phyloP scores from a whole-genome alignment of 805 yeast genomes.

The Zygoascus biomembranicola region DNA sequence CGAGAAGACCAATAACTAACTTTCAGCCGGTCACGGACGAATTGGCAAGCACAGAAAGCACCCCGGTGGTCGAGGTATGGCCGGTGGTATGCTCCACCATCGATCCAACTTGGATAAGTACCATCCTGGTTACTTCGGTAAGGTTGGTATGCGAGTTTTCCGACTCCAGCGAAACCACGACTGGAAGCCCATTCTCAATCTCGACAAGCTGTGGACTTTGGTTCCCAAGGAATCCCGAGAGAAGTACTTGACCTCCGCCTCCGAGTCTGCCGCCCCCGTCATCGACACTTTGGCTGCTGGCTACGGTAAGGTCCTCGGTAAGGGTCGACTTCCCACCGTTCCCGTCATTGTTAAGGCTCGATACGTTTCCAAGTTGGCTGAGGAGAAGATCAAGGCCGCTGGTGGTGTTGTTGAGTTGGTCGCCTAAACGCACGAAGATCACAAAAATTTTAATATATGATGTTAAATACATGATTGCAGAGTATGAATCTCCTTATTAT shows the following conservation, averaged over 20 bases:
- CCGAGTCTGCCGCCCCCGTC: conserved; percentile 92
- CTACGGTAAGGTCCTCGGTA: conserved; percentile 99
- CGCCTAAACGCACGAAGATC: conserved; percentile 53
- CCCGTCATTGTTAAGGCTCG: conserved; percentile 99
- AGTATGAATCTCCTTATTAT: too few relatives aligned
- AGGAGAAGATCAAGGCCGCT: conserved; percentile 98
- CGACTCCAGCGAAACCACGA: conserved; percentile 88
- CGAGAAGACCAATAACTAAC: too few relatives aligned
- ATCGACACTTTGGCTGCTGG: conserved; percentile 99
- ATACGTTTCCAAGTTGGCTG: conserved; percentile 98
- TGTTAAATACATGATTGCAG: not conserved
- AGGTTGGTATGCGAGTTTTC: conserved; percentile 99
- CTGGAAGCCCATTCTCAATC: conserved; percentile 98
- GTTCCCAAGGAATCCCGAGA: conserved; percentile 92
- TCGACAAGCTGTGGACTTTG: conserved; percentile 97
- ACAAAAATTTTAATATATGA: conserved; percentile 1
- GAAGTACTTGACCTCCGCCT: conserved; percentile 76
- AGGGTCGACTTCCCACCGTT: conserved; percentile 95
- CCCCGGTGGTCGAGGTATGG: conserved; percentile 99
- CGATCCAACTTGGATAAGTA: conserved; percentile 99
- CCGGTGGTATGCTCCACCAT: conserved; percentile 99
- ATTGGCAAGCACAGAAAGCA: conserved; percentile 99
- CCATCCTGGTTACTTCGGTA: conserved; percentile 99
- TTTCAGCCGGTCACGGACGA: conserved; percentile 99
- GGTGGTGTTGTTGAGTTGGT: conserved; percentile 99